Evolutionary conservation across 1,139 yeast genomes (phyloP), one percentile per base, ranked within the genome.

Genomic region (Suhomyces guaymorum): DNA sequence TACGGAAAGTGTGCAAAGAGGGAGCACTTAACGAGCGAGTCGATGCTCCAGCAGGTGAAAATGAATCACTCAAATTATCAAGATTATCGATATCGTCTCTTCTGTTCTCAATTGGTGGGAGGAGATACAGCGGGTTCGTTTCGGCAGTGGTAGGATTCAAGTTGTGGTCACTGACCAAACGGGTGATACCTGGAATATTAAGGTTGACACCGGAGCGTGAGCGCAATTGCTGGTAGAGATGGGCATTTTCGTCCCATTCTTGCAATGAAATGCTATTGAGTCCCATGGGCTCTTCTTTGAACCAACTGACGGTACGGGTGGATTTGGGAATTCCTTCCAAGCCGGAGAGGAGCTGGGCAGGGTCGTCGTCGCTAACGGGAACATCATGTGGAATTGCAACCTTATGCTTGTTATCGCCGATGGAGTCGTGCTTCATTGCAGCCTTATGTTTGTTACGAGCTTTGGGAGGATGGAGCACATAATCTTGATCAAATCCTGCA

Each of bases 11-110:
- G 39, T 68, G 68, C 24, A 68, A 51, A 3, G 73, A 68, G 5
- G 74, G 74, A 1, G 73, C 73, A 49, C 72, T 63, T 23, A 50
- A 47, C 1, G 71, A 61, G 20, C 67, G 35, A 18, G 26, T 33
- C 6, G 37, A 37, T 8, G n/a, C n/a, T n/a, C n/a, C n/a, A n/a
- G 13, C 20, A 6, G 26, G 33, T 15, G 46, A 39, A 11, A 36
- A 35, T 16, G 54, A 22, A 30, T 63, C 68, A 42, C 65, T 59
- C 15, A 64, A 40, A 34, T 52, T 46, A 39, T 63, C 70, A 20
- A 61, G 51, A 13, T 28, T 23, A 7, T 33, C 37, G 11, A 33
- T 16, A 25, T 35, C 29, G 13, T 43, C 40, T 11, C 21, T 24
- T 22, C 55, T 35, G 15, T 26, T 31, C 17, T 52, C 57, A 3